Conservation (phyloP, 345 rosid species). For the Noccaea bulbosa region DNA sequence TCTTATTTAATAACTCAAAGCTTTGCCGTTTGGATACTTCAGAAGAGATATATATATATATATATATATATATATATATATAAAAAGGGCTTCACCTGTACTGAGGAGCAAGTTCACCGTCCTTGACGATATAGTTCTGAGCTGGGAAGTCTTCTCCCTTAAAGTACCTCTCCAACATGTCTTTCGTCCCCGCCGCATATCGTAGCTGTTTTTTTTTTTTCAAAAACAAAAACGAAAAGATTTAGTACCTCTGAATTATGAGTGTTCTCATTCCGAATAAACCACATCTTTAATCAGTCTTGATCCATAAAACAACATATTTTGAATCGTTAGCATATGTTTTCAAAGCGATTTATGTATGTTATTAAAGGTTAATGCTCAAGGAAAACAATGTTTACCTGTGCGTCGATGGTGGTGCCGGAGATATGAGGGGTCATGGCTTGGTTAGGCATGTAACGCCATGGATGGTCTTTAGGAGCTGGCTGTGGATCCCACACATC, state of each 20-base stretch:
- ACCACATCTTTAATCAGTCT: too few relatives aligned
- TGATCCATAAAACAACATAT: not conserved
- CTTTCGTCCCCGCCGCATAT: slow-evolving; percentile 88
- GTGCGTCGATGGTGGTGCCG: slow-evolving; percentile 95
- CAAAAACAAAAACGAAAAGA: not conserved
- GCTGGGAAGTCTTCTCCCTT: slow-evolving; percentile 86
- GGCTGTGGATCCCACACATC: slow-evolving; percentile 98
- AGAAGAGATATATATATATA: not conserved
- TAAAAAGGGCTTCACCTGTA: slow-evolving; percentile 54
- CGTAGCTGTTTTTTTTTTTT: slow-evolving; percentile 54
- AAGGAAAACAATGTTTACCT: slow-evolving; percentile 48
- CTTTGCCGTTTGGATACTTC: not conserved
- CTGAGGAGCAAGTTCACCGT: slow-evolving; percentile 81
- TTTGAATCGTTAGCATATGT: not conserved
- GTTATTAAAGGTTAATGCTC: not conserved
- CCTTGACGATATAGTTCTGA: slow-evolving; percentile 84
- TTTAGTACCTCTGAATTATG: too few relatives aligned
- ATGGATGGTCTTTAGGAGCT: slow-evolving; percentile 96
- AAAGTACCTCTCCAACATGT: slow-evolving; percentile 91
- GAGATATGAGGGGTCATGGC: slow-evolving; percentile 99
- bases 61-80: too few relatives aligned
- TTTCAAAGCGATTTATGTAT: not conserved
- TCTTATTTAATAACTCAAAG: not conserved
- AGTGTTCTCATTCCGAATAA: too few relatives aligned
- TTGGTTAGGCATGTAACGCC: slow-evolving; percentile 99